A percentile compares a stretch with the other conserved stretches of the same genome.
Evolutionary conservation across 352 stramenopile species (phyloP).

Genomic region (Phytophthora pistaciae): DNA sequence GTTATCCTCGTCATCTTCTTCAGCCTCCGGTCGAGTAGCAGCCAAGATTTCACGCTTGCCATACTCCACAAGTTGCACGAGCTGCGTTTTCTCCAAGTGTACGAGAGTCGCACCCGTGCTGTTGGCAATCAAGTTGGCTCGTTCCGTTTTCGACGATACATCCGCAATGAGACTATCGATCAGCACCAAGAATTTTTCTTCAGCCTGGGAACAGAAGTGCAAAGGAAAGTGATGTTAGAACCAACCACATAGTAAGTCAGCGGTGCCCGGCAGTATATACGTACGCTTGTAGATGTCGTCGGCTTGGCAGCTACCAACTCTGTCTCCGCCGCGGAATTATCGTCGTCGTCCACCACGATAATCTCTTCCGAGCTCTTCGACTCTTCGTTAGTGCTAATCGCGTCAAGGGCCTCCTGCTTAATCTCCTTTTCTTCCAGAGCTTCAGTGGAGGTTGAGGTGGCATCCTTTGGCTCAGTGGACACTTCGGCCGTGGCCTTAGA

Average conservation of each 20-base stretch:
- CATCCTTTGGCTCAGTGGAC: not conserved
- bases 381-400: not conserved
- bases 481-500: not conserved
- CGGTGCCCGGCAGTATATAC: not conserved
- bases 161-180: slow-evolving; percentile 70
- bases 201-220: slow-evolving; percentile 28
- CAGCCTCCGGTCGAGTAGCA: slow-evolving; percentile 36
- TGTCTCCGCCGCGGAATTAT: not conserved
- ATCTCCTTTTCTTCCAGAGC: slow-evolving; percentile 32
- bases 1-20: slow-evolving; percentile 32
- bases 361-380: not conserved
- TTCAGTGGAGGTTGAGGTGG: slow-evolving; percentile 3
- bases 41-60: slow-evolving; percentile 61
- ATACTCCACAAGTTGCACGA: slow-evolving; percentile 70
- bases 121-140: slow-evolving; percentile 70
- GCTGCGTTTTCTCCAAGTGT: slow-evolving; percentile 74
- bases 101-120: slow-evolving; percentile 80
- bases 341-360: not conserved
- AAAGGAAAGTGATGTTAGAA: not conserved
- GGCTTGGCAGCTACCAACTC: slow-evolving; percentile 22
- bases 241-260: not conserved
- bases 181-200: slow-evolving; percentile 66
- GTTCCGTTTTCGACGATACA: slow-evolving; percentile 64
- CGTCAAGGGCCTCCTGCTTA: slow-evolving; percentile 31
- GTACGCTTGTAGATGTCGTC: slow-evolving; percentile 28